Percentiles rank a stretch among this genome's conserved stretches.
Conservation (phyloP, 495 filamentous ascomycete genomes). For the Cairneyella variabilis region DNA sequence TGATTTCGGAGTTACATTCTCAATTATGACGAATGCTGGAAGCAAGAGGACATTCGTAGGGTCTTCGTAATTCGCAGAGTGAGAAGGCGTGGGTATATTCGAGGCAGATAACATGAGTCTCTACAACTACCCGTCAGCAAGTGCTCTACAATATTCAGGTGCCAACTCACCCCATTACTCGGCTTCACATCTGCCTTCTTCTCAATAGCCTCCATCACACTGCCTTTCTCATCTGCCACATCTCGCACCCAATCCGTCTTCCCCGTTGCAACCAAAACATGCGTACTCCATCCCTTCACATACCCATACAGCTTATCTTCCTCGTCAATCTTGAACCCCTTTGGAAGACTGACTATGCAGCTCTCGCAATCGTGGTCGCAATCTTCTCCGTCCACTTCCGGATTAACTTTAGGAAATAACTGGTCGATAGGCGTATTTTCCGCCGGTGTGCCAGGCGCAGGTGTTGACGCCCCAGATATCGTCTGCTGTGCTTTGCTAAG, state of each 20-base stretch:
- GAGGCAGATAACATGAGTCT: constrained; percentile 89
- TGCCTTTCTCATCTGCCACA: constrained; percentile 86
- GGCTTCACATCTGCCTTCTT: constrained; percentile 57
- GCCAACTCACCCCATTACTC: constrained; percentile 65
- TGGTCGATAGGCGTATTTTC: constrained; percentile 21
- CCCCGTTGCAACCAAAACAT: constrained; percentile 88
- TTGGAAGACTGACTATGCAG: constrained; percentile 74
- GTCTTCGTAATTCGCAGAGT: constrained; percentile 51
- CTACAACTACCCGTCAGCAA: constrained; percentile 40
- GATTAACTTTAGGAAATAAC: constrained; percentile 64
- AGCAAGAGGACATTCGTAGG: constrained; percentile 84
- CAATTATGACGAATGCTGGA: constrained; percentile 80
- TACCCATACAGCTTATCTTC: constrained; percentile 78
- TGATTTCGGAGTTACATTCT: constrained; percentile 75
- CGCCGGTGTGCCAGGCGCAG: constrained; percentile 15
- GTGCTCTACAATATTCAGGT: background rate
- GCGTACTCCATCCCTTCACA: constrained; percentile 84
- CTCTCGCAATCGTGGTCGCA: constrained; percentile 87
- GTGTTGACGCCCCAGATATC: constrained; percentile 20
- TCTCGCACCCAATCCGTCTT: constrained; percentile 93
- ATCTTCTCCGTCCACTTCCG: constrained; percentile 78
- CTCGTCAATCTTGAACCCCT: constrained; percentile 67
- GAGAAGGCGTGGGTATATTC: constrained; percentile 75
- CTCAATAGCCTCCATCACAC: constrained; percentile 86
- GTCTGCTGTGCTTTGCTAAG: constrained; percentile 16